These are phyloP conservation scores for Plantago ovata DNA, from an alignment of 257 asterid genomes.

Conservation along the genomic window DNA sequence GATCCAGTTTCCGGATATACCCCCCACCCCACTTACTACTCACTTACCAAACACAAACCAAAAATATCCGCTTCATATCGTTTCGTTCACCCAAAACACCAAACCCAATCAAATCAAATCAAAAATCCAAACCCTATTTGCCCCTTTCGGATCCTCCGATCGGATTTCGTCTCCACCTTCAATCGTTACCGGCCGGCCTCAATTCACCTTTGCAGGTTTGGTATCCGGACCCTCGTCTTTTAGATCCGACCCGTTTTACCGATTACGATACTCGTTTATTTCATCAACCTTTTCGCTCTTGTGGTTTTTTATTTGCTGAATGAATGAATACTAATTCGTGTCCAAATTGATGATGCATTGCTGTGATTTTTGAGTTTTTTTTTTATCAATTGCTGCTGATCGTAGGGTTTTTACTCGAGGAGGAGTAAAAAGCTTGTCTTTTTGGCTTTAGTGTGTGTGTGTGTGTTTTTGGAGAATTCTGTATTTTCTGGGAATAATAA, in stretches of 20 bases:
- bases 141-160: constrained; percentile 59
- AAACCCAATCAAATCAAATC: constrained; percentile 8
- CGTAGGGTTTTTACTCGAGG: no score
- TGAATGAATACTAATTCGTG: neutral
- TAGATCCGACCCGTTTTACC: constrained; percentile 43
- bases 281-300: neutral
- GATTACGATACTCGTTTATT: neutral
- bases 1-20: constrained; percentile 41
- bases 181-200: constrained; percentile 14
- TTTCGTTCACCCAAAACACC: constrained; percentile 23
- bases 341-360: constrained; percentile 9
- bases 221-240: constrained; percentile 9
- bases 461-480: no score
- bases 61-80: constrained; percentile 30
- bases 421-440: no score
- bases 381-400: no score
- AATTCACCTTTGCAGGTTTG: constrained; percentile 29
- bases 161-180: constrained; percentile 34
- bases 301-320: neutral
- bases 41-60: constrained; percentile 24
- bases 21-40: no score
- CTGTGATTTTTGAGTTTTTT: no score
- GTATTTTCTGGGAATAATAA: no score
- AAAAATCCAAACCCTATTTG: constrained; percentile 46
- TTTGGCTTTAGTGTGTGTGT: no score